phyloP scores from a whole-genome alignment of 1,284 basidiomycete genomes.

The Ceratobasidium sp. region DNA sequence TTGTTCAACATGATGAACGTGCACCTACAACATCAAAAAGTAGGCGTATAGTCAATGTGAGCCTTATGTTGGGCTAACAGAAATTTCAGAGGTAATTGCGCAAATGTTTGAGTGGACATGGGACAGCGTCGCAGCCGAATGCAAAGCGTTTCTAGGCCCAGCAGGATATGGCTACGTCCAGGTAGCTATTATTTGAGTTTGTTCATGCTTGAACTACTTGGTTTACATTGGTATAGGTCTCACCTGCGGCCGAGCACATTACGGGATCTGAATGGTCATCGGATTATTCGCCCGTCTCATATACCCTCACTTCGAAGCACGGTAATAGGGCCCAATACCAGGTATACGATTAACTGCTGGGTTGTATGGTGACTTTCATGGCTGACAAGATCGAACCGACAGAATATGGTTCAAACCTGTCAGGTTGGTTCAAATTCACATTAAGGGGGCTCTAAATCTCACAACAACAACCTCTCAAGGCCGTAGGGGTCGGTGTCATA shows the following conservation, averaged over 20 bases:
- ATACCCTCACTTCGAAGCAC: conserved; percentile 51
- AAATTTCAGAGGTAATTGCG: conserved; percentile 61
- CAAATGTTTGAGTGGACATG: conserved; percentile 70
- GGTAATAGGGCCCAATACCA: conserved; percentile 50
- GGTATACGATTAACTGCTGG: not conserved
- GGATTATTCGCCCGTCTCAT: conserved; percentile 50
- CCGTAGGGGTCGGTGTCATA: conserved; percentile 51
- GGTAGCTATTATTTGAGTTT: conserved; percentile 53
- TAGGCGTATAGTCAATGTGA: not conserved
- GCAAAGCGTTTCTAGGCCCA: conserved; percentile 73
- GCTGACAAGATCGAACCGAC: not conserved
- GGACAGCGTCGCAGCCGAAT: conserved; percentile 73
- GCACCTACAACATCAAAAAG: not conserved
- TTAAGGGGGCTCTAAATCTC: not conserved
- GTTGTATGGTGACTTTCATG: not conserved
- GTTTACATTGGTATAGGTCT: not conserved
- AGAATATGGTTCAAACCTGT: conserved; percentile 49
- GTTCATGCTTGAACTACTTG: not conserved
- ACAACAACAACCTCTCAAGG: not conserved
- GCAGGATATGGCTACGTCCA: conserved; percentile 76
- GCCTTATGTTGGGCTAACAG: not conserved
- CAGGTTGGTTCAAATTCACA: not conserved
- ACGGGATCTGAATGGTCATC: conserved; percentile 51
- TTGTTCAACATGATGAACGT: not conserved
- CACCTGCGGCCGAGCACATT: conserved; percentile 49